A percentile compares a stretch with the other conserved stretches of the same genome.
Conservation (phyloP, 2,329 filamentous ascomycete species). For the Sarocladium brachiariae region DNA sequence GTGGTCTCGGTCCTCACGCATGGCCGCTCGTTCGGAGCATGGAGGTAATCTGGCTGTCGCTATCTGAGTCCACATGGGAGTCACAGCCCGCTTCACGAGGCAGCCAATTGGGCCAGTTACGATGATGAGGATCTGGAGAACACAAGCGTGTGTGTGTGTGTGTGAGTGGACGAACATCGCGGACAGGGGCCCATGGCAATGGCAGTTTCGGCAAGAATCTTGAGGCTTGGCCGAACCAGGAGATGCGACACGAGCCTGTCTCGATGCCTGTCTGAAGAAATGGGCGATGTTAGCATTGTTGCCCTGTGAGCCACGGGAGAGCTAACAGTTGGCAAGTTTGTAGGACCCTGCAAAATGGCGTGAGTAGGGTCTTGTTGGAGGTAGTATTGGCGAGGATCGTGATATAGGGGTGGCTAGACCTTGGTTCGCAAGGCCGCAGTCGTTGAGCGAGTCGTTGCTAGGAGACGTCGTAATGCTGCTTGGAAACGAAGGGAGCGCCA, state of each 20-base stretch:
- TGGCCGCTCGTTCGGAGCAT: no score
- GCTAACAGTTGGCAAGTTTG: conserved; percentile 1
- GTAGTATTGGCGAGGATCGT: neutral
- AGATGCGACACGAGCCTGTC: conserved; percentile 7
- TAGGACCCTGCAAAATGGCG: conserved; percentile 4
- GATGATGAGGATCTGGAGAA: neutral
- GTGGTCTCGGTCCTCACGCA: no score
- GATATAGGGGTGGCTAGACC: no score
- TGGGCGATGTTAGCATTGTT: neutral
- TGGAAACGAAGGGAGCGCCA: neutral
- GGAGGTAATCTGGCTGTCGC: no score
- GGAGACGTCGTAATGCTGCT: neutral
- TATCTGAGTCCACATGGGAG: no score
- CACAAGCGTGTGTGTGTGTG: neutral
- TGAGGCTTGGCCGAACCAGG: conserved; percentile 7
- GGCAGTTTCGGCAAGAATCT: conserved; percentile 5
- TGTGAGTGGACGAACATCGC: neutral
- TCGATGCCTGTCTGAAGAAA: neutral
- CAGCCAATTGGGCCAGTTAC: neutral
- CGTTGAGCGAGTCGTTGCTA: neutral
- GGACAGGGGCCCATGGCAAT: conserved; percentile 1
- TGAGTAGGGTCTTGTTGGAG: conserved; percentile 2
- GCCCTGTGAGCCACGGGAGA: neutral
- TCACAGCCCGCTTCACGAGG: neutral
- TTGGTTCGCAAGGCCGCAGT: no score